Conservation (phyloP, 2,329 filamentous ascomycete species). For the Trichophyton rubrum region DNA sequence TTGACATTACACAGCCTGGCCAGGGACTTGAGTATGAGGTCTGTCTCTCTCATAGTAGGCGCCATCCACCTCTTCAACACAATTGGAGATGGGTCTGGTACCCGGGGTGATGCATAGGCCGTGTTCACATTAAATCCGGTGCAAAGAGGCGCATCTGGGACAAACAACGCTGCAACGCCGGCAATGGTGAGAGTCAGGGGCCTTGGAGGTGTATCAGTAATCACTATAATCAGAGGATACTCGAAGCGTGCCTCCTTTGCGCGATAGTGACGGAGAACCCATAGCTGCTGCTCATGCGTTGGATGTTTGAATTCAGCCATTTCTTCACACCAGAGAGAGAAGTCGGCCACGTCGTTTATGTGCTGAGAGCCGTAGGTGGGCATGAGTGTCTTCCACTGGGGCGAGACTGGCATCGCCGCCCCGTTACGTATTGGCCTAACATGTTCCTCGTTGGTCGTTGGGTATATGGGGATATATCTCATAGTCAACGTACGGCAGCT, state of each 20-base stretch:
- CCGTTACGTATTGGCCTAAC: background rate
- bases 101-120: background rate
- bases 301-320: background rate
- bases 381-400: background rate
- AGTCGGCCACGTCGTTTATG: background rate
- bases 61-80: background rate
- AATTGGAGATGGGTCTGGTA: background rate
- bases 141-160: background rate
- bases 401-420: no score
- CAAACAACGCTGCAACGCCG: background rate
- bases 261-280: background rate
- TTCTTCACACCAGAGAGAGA: background rate
- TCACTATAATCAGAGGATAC: background rate
- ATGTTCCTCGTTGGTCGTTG: background rate
- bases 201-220: background rate
- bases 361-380: background rate
- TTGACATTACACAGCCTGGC: background rate
- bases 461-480: background rate
- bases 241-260: background rate
- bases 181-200: constrained; percentile 1
- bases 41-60: background rate
- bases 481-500: background rate
- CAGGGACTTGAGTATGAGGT: background rate
- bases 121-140: background rate
- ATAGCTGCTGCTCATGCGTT: background rate